Evolutionary conservation across 495 filamentous ascomycete genomes (phyloP).

Genomic region (Penicillium pulvis): DNA sequence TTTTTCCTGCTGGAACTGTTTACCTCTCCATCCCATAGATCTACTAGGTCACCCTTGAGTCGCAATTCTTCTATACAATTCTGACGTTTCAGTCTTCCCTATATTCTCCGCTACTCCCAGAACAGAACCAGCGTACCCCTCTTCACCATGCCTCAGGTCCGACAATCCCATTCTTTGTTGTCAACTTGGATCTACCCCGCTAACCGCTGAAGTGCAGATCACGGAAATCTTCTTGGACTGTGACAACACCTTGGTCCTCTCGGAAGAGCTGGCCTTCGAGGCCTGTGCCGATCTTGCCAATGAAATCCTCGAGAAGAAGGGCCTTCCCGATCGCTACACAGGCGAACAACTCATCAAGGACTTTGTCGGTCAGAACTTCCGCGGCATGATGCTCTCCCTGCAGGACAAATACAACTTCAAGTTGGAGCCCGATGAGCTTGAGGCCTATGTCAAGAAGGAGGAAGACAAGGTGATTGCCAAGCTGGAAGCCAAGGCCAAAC

Average conservation of each 20-base stretch:
- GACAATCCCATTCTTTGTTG: conserved; percentile 4
- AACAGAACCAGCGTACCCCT: neutral
- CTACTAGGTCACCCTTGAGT: neutral
- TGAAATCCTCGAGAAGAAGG: conserved; percentile 73
- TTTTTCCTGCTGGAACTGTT: neutral
- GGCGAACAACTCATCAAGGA: conserved; percentile 76
- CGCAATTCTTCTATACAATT: conserved; percentile 1
- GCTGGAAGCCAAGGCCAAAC: conserved; percentile 66
- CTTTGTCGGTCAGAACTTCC: conserved; percentile 97
- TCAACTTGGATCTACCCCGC: conserved; percentile 15
- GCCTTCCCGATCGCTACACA: conserved; percentile 74
- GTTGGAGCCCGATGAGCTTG: conserved; percentile 66
- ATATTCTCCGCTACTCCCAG: neutral
- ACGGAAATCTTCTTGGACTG: conserved; percentile 91
- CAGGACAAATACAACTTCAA: conserved; percentile 76
- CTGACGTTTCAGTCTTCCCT: too few species aligned
- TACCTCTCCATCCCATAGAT: neutral
- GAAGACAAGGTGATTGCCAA: conserved; percentile 83
- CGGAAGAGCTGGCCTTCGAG: conserved; percentile 90
- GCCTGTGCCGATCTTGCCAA: conserved; percentile 92
- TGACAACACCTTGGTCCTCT: conserved; percentile 96
- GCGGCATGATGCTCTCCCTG: conserved; percentile 79
- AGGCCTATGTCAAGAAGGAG: conserved; percentile 76
- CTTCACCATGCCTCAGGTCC: conserved; percentile 53
- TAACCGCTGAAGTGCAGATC: conserved; percentile 53